Percentiles rank a stretch among this genome's conserved stretches.
phyloP scores from a whole-genome alignment of 1,139 yeast species.

The Keqinozyma sinolaborantium region DNA sequence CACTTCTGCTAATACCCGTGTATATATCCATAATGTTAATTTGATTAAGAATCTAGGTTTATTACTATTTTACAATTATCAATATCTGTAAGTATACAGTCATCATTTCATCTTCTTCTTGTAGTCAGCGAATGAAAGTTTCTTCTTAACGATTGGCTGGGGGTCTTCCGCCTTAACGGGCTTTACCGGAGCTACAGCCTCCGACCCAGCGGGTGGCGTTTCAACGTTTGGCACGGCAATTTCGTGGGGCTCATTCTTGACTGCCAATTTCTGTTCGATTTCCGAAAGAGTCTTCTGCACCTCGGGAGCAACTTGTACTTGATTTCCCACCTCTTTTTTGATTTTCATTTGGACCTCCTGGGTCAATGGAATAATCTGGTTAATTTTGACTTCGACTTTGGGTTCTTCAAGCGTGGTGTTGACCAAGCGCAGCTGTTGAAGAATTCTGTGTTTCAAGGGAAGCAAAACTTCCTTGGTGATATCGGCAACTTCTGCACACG shows the following conservation, averaged over 20 bases:
- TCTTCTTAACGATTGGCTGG: slow-evolving; percentile 47
- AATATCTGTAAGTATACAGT: background rate
- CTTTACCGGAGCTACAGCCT: slow-evolving; percentile 10
- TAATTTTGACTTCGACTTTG: slow-evolving; percentile 1
- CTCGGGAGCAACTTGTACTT: slow-evolving; percentile 12
- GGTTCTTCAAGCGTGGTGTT: slow-evolving; percentile 5
- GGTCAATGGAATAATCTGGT: slow-evolving; percentile 8
- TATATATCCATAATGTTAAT: too few species aligned
- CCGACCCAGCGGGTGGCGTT: slow-evolving; percentile 2
- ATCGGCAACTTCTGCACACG: slow-evolving; percentile 2
- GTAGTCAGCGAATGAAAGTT: slow-evolving; percentile 80
- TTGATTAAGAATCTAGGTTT: too few species aligned
- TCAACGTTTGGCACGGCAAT: slow-evolving; percentile 2
- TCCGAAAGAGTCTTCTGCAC: slow-evolving; percentile 12
- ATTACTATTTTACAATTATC: background rate
- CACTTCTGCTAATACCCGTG: too few species aligned
- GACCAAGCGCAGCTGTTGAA: slow-evolving; percentile 1
- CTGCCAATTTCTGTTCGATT: slow-evolving; percentile 9
- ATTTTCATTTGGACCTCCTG: slow-evolving; percentile 10
- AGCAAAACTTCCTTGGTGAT: slow-evolving; percentile 4
- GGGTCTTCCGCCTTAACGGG: slow-evolving; percentile 12
- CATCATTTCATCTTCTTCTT: slow-evolving; percentile 58
- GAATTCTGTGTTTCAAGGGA: slow-evolving; percentile 4
- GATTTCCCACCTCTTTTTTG: slow-evolving; percentile 10
- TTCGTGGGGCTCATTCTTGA: slow-evolving; percentile 3